A percentile compares a stretch with the other conserved stretches of the same genome.
Evolutionary conservation across 225 moss, liverwort and hornwort genomes (phyloP).

Genomic region (Bryoerythrophyllum caledonicum): DNA sequence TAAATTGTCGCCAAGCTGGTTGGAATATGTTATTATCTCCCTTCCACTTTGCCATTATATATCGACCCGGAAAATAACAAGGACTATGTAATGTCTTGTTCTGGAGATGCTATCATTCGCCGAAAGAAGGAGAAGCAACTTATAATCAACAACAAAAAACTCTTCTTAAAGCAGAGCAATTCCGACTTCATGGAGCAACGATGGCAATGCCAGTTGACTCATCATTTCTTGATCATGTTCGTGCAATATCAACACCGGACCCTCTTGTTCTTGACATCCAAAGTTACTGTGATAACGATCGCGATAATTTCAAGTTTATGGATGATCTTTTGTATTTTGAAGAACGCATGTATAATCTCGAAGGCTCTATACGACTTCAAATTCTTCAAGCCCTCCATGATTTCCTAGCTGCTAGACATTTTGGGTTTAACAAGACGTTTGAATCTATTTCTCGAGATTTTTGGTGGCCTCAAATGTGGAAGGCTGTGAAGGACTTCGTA

Average conservation of each 20-base stretch:
- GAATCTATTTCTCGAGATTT: no score
- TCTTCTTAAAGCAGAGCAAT: not conserved
- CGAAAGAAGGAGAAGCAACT: not conserved
- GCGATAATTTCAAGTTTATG: not conserved
- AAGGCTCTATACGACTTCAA: not conserved
- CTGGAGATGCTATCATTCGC: not conserved
- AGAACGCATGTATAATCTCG: not conserved
- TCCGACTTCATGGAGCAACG: not conserved
- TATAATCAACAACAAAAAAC: no score
- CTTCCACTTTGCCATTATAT: no score
- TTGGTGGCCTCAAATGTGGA: no score
- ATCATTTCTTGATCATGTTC: not conserved
- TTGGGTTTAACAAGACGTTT: no score
- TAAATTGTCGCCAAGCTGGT: no score
- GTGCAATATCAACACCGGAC: not conserved
- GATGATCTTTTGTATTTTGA: not conserved
- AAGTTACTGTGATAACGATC: no score
- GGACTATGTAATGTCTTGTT: not conserved
- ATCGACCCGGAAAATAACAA: no score
- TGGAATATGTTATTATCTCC: no score
- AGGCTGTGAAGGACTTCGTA: no score
- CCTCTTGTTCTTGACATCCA: no score
- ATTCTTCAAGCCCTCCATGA: not conserved
- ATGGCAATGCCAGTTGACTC: not conserved
- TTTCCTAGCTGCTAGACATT: no score